Base-by-base conservation (phyloP, 257 asterid genomes). In the Cynanchum wilfordii region DNA sequence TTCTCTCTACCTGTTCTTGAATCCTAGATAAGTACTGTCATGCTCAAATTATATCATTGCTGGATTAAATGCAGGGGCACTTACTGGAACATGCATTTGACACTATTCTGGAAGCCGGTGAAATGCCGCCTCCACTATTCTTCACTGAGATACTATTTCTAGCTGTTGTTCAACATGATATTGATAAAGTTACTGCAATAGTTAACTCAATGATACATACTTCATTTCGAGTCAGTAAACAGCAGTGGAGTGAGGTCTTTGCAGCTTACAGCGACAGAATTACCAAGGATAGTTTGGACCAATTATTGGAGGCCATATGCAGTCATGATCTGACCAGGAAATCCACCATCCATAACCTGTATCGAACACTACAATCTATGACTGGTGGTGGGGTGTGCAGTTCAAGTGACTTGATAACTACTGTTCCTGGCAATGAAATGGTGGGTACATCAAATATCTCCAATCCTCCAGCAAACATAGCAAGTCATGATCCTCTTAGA, bases 51-150 rank as follows among this genome's bases (percentile, higher is more conserved):
- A n/a, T 1, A 15, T 63, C 47, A 42, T 20, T 78, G 71, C 54
- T 40, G 76, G 68, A 3, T 25, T 55, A 47, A 8, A 66, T 84
- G 82, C 82, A 91, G 99, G 81, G 86, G 84, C 90, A 91, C 85
- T 83, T 94, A 80, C 84, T 94, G 84, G 96, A 94, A 79, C 97
- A 91, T 78, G 93, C 97, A 25, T 86, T 94, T 72, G 84, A 91
- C 70, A 50, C 82, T 29, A 85, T 87, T 51, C 78, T 94, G 76
- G 97, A 91, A 85, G 89, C 83, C 15, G 97, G 97, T 71, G 92
- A 87, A 79, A 72, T 94, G 78, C 99, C 97, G 62, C 87, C 81
- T 69, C 64, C 68, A 24, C 81, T 90, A 3, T 79, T 86, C 75
- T 94, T 94, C 87, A 82, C 73, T 16, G 99, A 94, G 79, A 84